These are phyloP conservation scores for Allantophomopsis lycopodina DNA, from an alignment of 2,329 filamentous ascomycete species.

Conservation along the genomic window DNA sequence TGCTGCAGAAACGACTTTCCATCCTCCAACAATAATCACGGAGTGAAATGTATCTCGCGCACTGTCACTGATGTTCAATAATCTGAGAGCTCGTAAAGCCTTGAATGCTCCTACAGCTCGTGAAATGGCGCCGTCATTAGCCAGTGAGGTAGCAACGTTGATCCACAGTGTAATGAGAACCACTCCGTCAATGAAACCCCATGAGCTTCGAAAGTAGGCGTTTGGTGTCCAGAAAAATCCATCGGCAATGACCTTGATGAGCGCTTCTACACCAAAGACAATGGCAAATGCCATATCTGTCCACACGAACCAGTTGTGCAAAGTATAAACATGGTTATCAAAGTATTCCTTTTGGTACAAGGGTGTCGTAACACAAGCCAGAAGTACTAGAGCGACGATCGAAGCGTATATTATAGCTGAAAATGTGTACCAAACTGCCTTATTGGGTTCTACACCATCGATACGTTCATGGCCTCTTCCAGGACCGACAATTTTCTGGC, in stretches of 20 bases:
- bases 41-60: constrained; percentile 94
- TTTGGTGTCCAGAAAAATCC: constrained; percentile 95
- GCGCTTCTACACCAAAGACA: constrained; percentile 73
- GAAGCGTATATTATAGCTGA: constrained; percentile 88
- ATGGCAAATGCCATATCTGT: constrained; percentile 81
- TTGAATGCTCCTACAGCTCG: constrained; percentile 94
- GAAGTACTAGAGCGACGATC: constrained; percentile 94
- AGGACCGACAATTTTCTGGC: constrained; percentile 82
- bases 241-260: constrained; percentile 89
- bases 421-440: constrained; percentile 82
- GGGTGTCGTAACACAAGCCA: constrained; percentile 89
- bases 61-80: constrained; percentile 93
- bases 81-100: constrained; percentile 75
- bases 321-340: constrained; percentile 38
- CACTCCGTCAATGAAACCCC: constrained; percentile 89
- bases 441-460: constrained; percentile 81
- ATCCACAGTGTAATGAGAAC: constrained; percentile 92
- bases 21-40: constrained; percentile 82
- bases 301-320: constrained; percentile 87
- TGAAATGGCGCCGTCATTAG: constrained; percentile 72
- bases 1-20: constrained; percentile 73
- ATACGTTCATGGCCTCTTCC: constrained; percentile 77
- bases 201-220: constrained; percentile 90
- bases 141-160: constrained; percentile 74
- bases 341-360: constrained; percentile 89